Base-by-base conservation (phyloP, 345 rosid genomes). In the Eucalyptus sp. region DNA sequence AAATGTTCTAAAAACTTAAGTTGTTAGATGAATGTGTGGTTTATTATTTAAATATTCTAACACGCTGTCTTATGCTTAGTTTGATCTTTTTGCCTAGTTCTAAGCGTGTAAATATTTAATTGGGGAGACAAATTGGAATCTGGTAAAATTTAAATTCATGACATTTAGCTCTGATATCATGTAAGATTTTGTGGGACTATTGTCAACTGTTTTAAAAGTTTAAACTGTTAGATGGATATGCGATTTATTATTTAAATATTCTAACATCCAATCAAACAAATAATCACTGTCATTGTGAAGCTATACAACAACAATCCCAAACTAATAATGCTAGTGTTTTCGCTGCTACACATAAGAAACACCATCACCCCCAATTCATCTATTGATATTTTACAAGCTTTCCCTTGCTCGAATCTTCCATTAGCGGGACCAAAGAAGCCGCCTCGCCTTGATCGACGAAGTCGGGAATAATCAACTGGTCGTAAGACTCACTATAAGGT, bases 21-120 rank as follows among this genome's bases (percentile, higher is more conserved):
- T 0, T 52, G 4, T 52, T 18, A 52, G 0, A 52, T 52, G 24
- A 18, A 52, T 52, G 10, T 0, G 10, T 52, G 0, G 24, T 52
- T 52, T 52, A 52, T 52, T 52, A 18, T 52, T 52, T 52, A 52
- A 52, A 18, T 52, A 52, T 52, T 52, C 4, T 52, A 52, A 52
- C 24, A 52, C 0, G 2, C 10, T 4, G 2, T 10, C 5, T 52
- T 7, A 20, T 52, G 10, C 25, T 52, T 52, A 52, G 25, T 52
- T 52, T 52, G 58, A 52, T 52, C 2, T 52, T 52, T 52, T 52
- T 52, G 58, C 20, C 25, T 52, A 52, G 58, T 20, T 52, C 25
- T 52, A 52, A 52, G 25, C 5, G 2, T 20, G 58, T 52, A 8
- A 52, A 52, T 52, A 52, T 52, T 4, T 52, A 52, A 7, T 52